Evolutionary conservation across 768 basidiomycete genomes (phyloP), one percentile per base, ranked within the genome.

Genomic region (Mycena polygramma): DNA sequence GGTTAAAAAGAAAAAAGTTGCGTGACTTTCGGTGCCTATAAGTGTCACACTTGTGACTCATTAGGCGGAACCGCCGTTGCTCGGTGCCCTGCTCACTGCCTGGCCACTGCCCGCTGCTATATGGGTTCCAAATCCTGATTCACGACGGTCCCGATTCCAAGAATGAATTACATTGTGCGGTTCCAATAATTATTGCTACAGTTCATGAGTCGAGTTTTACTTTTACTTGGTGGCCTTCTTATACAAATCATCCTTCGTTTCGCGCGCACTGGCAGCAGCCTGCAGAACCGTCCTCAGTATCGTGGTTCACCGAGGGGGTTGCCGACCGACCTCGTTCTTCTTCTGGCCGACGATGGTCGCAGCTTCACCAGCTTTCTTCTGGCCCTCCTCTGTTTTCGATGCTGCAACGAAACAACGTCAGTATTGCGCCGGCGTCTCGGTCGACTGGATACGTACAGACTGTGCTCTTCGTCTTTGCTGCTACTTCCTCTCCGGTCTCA

Each of bases 401-500:
- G 79, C 87, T 88, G 57, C 1, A 37, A 35, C 1, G 41, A 17
- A 41, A 15, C 26, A 55, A 45, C 24, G 46, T 66, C 17, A 63
- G 39, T 9, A 9, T 22, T 15, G 49, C 20, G 30, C 39, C 45
- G 26, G 41, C 39, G 19, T 22, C 13, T 36, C 13, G 19, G 48
- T 39, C 30, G 54, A 22, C 49, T 6, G 22, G 57, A 35, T 49
- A 69, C 80, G 14, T 41, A 85, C 87, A 79, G 41, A 88, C 2
- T 5, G 80, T 81, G 26, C 86, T 81, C 66, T 87, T 85, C 2
- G 85, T 81, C 13, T 78, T 70, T 61, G 82, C 61, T 0, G 85
- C 79, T 54, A 80, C 81, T 62, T 85, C 74, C 73, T 88, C 83
- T 0, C 87, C 86, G 17, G 77, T 82, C 26, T 86, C 86, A 57